A percentile compares a stretch with the other conserved stretches of the same genome.
phyloP scores from a whole-genome alignment of 225 moss, liverwort and hornwort genomes.

The Pleurozium schreberi region DNA sequence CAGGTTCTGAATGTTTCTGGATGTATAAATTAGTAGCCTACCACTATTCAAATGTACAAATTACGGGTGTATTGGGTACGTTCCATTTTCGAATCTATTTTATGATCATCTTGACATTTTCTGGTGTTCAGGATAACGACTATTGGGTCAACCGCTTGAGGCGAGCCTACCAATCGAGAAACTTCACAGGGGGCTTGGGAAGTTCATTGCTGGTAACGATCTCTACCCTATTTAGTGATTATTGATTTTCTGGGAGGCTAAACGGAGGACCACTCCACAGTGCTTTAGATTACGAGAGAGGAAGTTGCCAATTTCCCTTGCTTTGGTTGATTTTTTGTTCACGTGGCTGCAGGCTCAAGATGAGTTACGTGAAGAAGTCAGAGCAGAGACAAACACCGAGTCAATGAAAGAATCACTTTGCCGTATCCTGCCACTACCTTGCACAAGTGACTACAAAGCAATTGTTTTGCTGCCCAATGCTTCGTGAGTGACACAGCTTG shows the following conservation, averaged over 20 bases:
- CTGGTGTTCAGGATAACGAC: conserved; percentile 12
- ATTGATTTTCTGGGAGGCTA: background rate
- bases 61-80: background rate
- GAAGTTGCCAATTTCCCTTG: background rate
- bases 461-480: conserved; percentile 15
- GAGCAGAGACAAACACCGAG: background rate
- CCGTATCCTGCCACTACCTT: conserved; percentile 18
- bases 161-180: conserved; percentile 9
- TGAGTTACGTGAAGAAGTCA: background rate
- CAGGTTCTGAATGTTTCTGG: background rate
- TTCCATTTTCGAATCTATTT: background rate
- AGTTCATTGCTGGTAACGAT: background rate
- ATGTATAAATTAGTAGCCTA: background rate
- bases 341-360: conserved; percentile 13
- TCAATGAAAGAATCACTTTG: conserved; percentile 15
- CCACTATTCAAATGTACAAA: background rate
- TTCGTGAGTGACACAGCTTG: background rate
- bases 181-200: background rate
- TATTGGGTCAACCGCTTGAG: conserved; percentile 19
- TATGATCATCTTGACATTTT: background rate
- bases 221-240: background rate
- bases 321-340: background rate
- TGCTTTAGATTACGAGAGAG: background rate
- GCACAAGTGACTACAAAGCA: conserved; percentile 14
- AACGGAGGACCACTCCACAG: background rate